Base-by-base conservation (phyloP, 31 red algal species). In the Asparagopsis taxiformis region DNA sequence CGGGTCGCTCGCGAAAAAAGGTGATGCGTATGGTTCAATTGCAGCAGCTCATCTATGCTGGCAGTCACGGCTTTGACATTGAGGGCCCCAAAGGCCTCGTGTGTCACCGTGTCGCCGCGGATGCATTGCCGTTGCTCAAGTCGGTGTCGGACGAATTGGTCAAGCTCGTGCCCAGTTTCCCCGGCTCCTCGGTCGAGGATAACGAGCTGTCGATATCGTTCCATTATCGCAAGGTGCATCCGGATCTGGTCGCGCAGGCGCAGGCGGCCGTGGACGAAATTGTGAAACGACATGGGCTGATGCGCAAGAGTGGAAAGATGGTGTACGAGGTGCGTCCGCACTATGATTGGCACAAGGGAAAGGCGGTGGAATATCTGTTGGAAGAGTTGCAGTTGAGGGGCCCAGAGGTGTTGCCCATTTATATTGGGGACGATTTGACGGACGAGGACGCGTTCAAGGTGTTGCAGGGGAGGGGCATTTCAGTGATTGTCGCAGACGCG, bases 351-450 rank as follows among this genome's bases (percentile, higher is more conserved):
- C 75, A 96, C 36, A 96, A 96, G 84, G 93, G 93, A 7, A 78
- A 80, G 36, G 93, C 93, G 9, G 93, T 90, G 23, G 74, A 91
- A 56, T 96, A 86, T 60, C 32, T 96, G 46, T 46, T 96, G 44
- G 55, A 72, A 3, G 87, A 51, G 65, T 30, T 96, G 61, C 35
- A 62, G 28, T 46, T 93, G 60, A 43, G 67, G 32, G 65, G 75
- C 10, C 82, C 82, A 19, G 63, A 83, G 31, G 79, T 87, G 43
- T 31, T 96, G 44, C 93, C 93, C 10, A 77, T 96, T 56, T 96
- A 96, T 56, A 81, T 96, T 62, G 93, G 93, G 38, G 93, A 96
- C 70, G 93, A 96, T 63, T 57, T 80, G 24, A 87, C 93, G 23
- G 93, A 96, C 53, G 93, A 96, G 72, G 86, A 91, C 56, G 93